phyloP scores from a whole-genome alignment of 2,329 filamentous ascomycete genomes.

The Ascochyta pisi region DNA sequence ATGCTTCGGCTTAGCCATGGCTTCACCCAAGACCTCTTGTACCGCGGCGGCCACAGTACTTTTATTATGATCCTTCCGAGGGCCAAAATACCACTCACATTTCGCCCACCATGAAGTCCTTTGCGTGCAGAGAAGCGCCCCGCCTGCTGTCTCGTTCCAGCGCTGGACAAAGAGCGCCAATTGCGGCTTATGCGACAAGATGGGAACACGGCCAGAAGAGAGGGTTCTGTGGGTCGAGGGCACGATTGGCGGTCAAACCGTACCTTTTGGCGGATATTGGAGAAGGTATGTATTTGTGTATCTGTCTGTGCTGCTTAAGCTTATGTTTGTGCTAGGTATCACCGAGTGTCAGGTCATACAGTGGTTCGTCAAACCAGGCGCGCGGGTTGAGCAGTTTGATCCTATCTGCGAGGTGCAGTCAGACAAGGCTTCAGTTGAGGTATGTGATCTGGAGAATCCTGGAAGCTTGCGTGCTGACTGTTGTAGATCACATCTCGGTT shows the following conservation, averaged over 20 bases:
- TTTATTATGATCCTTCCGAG: conserved; percentile 33
- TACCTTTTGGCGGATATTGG: conserved; percentile 86
- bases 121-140: conserved; percentile 40
- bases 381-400: conserved; percentile 96
- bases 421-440: conserved; percentile 81
- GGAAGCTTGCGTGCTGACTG: conserved; percentile 12
- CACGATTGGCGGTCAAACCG: conserved; percentile 69
- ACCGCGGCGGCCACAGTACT: conserved; percentile 28
- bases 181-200: conserved; percentile 28
- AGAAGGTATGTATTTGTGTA: conserved; percentile 64
- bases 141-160: conserved; percentile 36
- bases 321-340: conserved; percentile 68
- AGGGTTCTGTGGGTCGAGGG: conserved; percentile 49
- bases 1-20: conserved; percentile 19
- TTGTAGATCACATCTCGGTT: conserved; percentile 90
- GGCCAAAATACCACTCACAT: conserved; percentile 15
- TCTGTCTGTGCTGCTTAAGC: background rate
- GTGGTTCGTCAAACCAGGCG: conserved; percentile 98
- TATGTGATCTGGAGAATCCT: conserved; percentile 30
- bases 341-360: conserved; percentile 99
- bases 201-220: conserved; percentile 35
- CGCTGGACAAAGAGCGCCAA: conserved; percentile 30
- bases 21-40: conserved; percentile 10
- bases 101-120: conserved; percentile 38
- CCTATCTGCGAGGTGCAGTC: conserved; percentile 98